phyloP scores from a whole-genome alignment of 2,329 filamentous ascomycete species.

The Neonectria magnoliae region DNA sequence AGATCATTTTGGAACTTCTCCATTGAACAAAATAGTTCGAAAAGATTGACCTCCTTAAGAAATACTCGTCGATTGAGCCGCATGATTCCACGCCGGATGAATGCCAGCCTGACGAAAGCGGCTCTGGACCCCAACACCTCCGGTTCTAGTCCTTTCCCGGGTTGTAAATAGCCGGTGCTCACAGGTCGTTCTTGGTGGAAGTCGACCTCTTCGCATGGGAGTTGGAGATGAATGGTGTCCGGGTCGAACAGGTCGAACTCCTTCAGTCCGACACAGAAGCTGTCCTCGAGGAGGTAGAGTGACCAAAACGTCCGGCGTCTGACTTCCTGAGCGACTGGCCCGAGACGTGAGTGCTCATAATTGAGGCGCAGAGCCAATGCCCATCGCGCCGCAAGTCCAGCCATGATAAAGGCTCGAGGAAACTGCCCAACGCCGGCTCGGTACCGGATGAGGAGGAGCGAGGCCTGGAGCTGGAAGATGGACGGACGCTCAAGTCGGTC shows the following conservation, averaged over 20 bases:
- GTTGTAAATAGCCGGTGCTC: conserved; percentile 39
- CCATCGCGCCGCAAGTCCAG: conserved; percentile 40
- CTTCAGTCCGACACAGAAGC: conserved; percentile 41
- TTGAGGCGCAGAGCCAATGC: conserved; percentile 42
- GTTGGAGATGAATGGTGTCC: conserved; percentile 39
- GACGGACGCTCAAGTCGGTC: conserved; percentile 40
- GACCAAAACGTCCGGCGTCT: conserved; percentile 42
- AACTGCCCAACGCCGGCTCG: conserved; percentile 40
- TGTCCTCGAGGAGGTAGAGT: conserved; percentile 39
- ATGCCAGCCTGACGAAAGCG: conserved; percentile 38
- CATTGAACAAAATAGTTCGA: conserved; percentile 38
- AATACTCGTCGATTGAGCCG: conserved; percentile 39
- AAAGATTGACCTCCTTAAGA: conserved; percentile 38
- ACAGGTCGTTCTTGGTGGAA: conserved; percentile 34
- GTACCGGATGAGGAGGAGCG: conserved; percentile 40
- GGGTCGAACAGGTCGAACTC: conserved; percentile 42
- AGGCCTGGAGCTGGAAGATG: conserved; percentile 43
- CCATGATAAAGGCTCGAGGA: conserved; percentile 42
- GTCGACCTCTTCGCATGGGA: conserved; percentile 39
- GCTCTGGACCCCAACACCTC: conserved; percentile 36
- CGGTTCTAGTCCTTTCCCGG: conserved; percentile 40
- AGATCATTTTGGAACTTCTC: conserved; percentile 42
- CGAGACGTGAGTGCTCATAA: conserved; percentile 39
- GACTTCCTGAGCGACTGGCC: conserved; percentile 39
- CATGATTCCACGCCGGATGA: conserved; percentile 37